These are phyloP conservation scores for Trametes cinnabarina DNA, from an alignment of 768 basidiomycete genomes.

Conservation along the genomic window DNA sequence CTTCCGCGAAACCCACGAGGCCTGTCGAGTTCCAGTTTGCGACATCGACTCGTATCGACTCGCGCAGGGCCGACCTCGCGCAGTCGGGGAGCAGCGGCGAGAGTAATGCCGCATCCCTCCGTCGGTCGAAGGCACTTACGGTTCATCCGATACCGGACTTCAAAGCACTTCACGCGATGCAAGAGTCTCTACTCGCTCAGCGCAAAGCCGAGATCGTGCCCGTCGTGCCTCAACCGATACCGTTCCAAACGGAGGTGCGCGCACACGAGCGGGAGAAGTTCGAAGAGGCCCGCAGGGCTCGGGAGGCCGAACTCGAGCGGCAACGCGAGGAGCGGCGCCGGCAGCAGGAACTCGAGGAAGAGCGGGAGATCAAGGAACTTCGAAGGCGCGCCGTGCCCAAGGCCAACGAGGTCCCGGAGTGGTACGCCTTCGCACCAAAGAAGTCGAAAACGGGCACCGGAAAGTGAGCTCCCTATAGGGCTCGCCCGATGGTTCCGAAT, in stretches of 20 bases:
- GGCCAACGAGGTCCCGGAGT: conserved; percentile 72
- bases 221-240: conserved; percentile 45
- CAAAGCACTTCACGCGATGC: conserved; percentile 51
- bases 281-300: conserved; percentile 54
- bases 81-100: conserved; percentile 15
- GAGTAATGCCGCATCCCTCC: conserved; percentile 3
- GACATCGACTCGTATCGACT: conserved; percentile 47
- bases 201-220: conserved; percentile 49
- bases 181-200: conserved; percentile 36
- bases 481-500: conserved; percentile 1
- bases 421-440: conserved; percentile 73
- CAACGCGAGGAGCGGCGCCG: conserved; percentile 46
- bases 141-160: conserved; percentile 48
- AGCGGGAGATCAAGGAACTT: conserved; percentile 57
- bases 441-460: conserved; percentile 32
- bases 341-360: conserved; percentile 54
- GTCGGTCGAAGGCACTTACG: conserved; percentile 24
- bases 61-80: conserved; percentile 42
- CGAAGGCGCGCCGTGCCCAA: conserved; percentile 62
- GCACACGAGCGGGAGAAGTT: conserved; percentile 63
- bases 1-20: conserved; percentile 30
- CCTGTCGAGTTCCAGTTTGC: conserved; percentile 54
- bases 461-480: conserved; percentile 4
- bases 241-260: conserved; percentile 54
- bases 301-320: conserved; percentile 51